Conservation (phyloP, 257 asterid genomes). For the Handroanthus guayacan region DNA sequence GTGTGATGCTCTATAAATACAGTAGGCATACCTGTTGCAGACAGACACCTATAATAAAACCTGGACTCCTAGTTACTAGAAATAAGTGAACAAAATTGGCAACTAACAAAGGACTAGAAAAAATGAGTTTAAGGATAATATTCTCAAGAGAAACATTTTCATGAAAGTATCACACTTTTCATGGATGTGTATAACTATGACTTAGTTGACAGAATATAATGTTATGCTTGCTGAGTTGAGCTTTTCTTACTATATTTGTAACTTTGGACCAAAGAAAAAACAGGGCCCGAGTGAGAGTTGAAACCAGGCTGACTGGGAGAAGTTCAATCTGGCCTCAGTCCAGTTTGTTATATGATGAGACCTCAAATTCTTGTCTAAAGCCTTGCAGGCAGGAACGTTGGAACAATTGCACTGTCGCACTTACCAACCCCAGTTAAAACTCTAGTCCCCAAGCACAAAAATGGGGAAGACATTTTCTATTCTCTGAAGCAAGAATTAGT, state of each 20-base stretch:
- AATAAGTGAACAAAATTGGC: not conserved
- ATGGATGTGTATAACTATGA: not conserved
- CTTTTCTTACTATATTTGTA: not conserved
- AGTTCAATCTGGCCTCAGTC: not conserved
- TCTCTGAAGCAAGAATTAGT: not conserved
- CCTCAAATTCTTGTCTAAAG: not conserved
- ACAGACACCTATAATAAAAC: not conserved
- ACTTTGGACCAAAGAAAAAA: not conserved
- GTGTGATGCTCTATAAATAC: not conserved
- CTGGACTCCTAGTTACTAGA: not conserved
- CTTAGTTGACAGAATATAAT: not conserved
- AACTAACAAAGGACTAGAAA: not conserved
- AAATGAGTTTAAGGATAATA: not conserved
- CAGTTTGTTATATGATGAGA: constrained; percentile 1
- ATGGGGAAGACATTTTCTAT: not conserved
- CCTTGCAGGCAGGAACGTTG: constrained; percentile 15
- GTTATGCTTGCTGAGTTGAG: not conserved
- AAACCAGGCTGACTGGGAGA: not conserved
- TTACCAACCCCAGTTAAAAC: not conserved
- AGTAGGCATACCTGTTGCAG: constrained; percentile 1
- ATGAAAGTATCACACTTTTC: not conserved
- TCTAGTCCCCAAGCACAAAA: not conserved
- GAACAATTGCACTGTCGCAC: not conserved
- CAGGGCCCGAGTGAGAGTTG: too few species aligned
- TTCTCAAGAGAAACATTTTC: not conserved